Evolutionary conservation across 192 early-diverging fungal genomes (phyloP).

Genomic region (Helicostylum pulchrum): DNA sequence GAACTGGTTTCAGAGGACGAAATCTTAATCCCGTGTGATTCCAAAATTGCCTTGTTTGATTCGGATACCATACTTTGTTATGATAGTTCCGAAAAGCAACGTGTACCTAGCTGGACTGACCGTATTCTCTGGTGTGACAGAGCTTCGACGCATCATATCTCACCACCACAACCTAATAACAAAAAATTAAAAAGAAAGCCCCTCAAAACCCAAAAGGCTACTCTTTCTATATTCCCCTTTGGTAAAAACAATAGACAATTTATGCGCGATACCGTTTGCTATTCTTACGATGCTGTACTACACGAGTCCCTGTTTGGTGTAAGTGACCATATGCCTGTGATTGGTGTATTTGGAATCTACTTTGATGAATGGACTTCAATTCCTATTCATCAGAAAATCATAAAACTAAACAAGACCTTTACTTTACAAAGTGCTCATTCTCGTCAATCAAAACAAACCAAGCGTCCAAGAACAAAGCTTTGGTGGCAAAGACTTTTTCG

Average conservation of each 20-base stretch:
- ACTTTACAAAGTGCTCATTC: too few relatives aligned
- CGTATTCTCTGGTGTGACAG: constrained; percentile 43
- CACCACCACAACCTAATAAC: not conserved
- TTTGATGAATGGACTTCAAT: constrained; percentile 31
- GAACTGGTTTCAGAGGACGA: constrained; percentile 1
- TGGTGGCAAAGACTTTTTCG: constrained; percentile 8
- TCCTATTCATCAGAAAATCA: not conserved
- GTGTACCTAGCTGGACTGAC: constrained; percentile 50
- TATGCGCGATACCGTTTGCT: constrained; percentile 13
- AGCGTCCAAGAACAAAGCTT: not conserved
- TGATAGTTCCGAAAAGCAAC: constrained; percentile 43
- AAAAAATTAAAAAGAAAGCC: not conserved
- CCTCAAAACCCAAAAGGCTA: not conserved
- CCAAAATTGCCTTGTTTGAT: not conserved
- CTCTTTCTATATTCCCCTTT: not conserved
- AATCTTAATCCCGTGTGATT: not conserved
- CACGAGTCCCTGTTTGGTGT: constrained; percentile 32
- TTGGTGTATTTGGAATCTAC: constrained; percentile 45
- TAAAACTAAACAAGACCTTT: not conserved
- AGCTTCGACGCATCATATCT: not conserved
- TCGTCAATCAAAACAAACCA: too few relatives aligned
- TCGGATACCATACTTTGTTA: constrained; percentile 18
- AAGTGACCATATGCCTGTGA: constrained; percentile 52
- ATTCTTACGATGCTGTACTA: constrained; percentile 28
- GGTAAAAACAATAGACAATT: not conserved